Evolutionary conservation across 83 land plant genomes (phyloP).

Genomic region (Larix sibirica): DNA sequence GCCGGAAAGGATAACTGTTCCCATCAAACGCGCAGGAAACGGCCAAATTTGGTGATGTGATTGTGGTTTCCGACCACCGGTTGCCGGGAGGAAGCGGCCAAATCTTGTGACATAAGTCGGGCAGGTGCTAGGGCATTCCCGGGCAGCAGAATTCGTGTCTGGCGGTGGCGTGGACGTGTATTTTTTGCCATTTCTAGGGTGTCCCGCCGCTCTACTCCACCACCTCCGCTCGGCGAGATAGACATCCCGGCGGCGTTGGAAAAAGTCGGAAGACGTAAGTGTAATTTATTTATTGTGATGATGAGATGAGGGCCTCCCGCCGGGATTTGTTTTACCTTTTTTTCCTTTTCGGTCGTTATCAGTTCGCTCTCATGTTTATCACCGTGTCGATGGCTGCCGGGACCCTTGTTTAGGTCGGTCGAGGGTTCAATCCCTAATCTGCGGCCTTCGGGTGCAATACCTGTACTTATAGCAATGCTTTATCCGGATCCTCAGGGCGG

Average conservation of each 20-base stretch:
- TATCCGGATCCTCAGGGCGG: not conserved
- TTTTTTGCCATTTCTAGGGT: too few relatives aligned
- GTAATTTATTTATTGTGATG: too few relatives aligned
- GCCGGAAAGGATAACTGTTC: not conserved
- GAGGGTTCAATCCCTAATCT: too few relatives aligned
- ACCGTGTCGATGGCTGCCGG: too few relatives aligned
- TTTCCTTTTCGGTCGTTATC: not conserved
- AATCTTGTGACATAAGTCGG: conserved; percentile 2
- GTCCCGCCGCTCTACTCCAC: not conserved
- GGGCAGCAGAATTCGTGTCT: not conserved
- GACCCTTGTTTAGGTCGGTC: too few relatives aligned
- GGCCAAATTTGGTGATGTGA: not conserved
- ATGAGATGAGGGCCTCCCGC: too few relatives aligned
- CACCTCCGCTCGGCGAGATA: not conserved
- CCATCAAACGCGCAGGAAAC: not conserved
- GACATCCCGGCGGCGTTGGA: not conserved
- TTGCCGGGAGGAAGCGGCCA: conserved; percentile 6
- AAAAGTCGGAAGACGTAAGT: not conserved
- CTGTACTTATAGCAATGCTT: not conserved
- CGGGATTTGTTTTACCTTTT: not conserved
- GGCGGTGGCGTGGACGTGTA: conserved; percentile 8
- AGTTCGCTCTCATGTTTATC: not conserved
- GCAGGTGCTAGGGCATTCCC: not conserved
- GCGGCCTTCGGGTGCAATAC: not conserved
- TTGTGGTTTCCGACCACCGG: not conserved